Evolutionary conservation across 352 stramenopile genomes (phyloP).

Genomic region (Globisporangium yorkense): DNA sequence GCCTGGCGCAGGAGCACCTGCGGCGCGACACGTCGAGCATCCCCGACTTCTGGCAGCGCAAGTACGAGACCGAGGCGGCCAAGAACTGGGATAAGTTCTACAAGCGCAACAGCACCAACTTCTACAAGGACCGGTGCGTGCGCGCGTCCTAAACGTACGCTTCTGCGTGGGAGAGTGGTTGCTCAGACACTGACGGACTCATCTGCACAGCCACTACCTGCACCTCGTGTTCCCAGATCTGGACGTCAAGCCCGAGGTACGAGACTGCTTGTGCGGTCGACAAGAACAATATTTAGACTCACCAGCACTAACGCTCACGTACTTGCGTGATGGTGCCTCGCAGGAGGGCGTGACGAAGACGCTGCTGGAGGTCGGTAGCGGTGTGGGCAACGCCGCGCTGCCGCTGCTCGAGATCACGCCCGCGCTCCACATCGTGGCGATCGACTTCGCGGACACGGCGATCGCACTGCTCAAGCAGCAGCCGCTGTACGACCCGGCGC

Average conservation of each 20-base stretch:
- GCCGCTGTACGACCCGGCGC: slow-evolving; percentile 68
- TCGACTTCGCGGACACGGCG: slow-evolving; percentile 91
- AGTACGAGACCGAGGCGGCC: slow-evolving; percentile 79
- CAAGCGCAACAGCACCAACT: slow-evolving; percentile 89
- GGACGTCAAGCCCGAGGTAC: slow-evolving; percentile 42
- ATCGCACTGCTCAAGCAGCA: slow-evolving; percentile 90
- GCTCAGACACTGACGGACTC: no score
- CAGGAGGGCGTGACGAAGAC: slow-evolving; percentile 34
- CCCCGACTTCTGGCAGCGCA: slow-evolving; percentile 79
- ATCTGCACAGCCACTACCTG: slow-evolving; percentile 78
- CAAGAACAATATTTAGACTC: no score
- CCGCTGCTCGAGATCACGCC: slow-evolving; percentile 91
- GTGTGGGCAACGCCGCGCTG: slow-evolving; percentile 93
- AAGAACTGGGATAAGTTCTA: slow-evolving; percentile 95
- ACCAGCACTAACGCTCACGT: not conserved
- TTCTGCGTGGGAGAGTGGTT: not conserved
- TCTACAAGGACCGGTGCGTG: slow-evolving; percentile 90
- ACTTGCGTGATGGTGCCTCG: not conserved
- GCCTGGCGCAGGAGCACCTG: slow-evolving; percentile 58
- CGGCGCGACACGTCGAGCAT: slow-evolving; percentile 74
- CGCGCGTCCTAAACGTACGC: no score
- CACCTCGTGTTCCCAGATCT: slow-evolving; percentile 89
- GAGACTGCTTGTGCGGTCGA: not conserved
- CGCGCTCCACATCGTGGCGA: slow-evolving; percentile 81
- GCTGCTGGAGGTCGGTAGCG: slow-evolving; percentile 93